Base-by-base conservation (phyloP, 352 stramenopile genomes). In the Peronosclerospora sorghi region DNA sequence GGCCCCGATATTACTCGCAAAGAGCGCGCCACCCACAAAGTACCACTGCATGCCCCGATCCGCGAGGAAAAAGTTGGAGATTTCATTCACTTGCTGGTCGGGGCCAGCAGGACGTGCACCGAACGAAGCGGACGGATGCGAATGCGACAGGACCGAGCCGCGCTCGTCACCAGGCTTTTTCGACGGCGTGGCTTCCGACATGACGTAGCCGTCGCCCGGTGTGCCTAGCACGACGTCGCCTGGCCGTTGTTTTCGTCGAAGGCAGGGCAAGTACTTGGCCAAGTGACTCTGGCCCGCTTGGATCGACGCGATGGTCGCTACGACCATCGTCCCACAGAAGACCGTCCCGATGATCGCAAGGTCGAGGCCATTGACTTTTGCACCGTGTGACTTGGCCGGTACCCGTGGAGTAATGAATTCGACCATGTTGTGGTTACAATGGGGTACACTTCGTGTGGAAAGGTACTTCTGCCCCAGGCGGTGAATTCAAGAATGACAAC, bases 41-140 rank as follows among this genome's bases (percentile, higher is more conserved):
- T 76, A 81, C 68, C 72, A 81, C 57, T 78, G 61, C 69, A 82
- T 80, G 37, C 69, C 64, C 6, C 68, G 65, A 35, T 84, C 72
- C 1, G 72, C 72, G 5, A 84, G 41, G 46, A 82, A 84, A 46
- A 80, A 84, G 55, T 70, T 78, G 44, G 54, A 59, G 34, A 74
- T 51, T 1, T 62, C 48, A 32, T 73, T 54, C 12, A 56, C 23
- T 51, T 64, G 41, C 14, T 60, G 35, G 12, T 46, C 27, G 0
- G 46, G 52, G n/a, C 55, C 56, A 23, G 59, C 56, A n/a, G n/a
- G n/a, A 20, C 56, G 56, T 35, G 50, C 49, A 36, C 64, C 53
- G 21, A 65, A 51, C 17, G 63, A 64, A 14, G 66, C 53, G 0
- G 58, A 62, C 3, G 40, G 48, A 21, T 45, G 45, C 5, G 48